phyloP scores from a whole-genome alignment of 2,329 filamentous ascomycete genomes.

The Akanthomyces dipterigenus region DNA sequence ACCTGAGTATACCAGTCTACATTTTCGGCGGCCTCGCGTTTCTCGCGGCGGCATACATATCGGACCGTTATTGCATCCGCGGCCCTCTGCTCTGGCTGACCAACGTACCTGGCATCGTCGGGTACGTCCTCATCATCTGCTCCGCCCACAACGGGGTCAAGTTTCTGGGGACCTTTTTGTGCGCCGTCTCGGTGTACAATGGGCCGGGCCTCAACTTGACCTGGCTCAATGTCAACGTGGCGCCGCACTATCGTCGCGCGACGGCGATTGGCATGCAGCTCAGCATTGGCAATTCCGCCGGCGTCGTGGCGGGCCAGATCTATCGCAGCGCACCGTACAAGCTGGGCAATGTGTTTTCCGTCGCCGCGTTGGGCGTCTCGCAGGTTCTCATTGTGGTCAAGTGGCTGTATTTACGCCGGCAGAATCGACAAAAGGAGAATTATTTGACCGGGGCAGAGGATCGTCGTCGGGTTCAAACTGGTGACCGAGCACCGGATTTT shows the following conservation, averaged over 20 bases:
- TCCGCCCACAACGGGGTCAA: conserved; percentile 42
- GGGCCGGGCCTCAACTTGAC: conserved; percentile 40
- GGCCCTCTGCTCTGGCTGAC: conserved; percentile 48
- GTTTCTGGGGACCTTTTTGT: conserved; percentile 44
- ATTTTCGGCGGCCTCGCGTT: conserved; percentile 41
- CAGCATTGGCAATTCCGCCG: conserved; percentile 39
- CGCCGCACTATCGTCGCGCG: conserved; percentile 38
- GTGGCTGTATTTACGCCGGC: conserved; percentile 34
- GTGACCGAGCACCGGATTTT: conserved; percentile 41
- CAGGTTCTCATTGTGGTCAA: conserved; percentile 31
- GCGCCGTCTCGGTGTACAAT: conserved; percentile 40
- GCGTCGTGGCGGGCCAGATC: conserved; percentile 35
- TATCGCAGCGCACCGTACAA: conserved; percentile 27
- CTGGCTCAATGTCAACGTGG: conserved; percentile 40
- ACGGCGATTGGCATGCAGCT: conserved; percentile 40
- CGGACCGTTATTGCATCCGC: conserved; percentile 33
- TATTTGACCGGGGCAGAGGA: conserved; percentile 35
- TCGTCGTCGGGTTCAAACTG: conserved; percentile 36
- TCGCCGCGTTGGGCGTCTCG: conserved; percentile 23
- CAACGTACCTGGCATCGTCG: conserved; percentile 42
- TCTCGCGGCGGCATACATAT: conserved; percentile 36
- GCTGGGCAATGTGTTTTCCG: conserved; percentile 22
- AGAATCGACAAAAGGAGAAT: conserved; percentile 34
- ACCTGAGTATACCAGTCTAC: conserved; percentile 52
- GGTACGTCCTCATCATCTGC: conserved; percentile 41